A percentile compares a stretch with the other conserved stretches of the same genome.
Conservation (phyloP, 2,329 filamentous ascomycete species). For the Teratosphaeria viscida region DNA sequence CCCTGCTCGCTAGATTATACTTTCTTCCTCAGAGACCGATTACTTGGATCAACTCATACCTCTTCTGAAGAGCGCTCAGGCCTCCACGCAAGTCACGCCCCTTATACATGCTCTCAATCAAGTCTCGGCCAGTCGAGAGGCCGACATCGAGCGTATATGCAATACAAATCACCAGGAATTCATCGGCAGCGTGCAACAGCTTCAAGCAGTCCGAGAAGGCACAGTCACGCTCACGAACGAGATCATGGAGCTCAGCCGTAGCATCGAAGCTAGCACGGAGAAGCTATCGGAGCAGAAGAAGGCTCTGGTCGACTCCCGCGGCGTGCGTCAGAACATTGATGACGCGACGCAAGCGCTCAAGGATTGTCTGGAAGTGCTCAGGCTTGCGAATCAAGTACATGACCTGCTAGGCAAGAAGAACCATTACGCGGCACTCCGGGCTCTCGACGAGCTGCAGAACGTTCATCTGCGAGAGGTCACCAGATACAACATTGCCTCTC, state of each 20-base stretch:
- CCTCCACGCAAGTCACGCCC: constrained; percentile 53
- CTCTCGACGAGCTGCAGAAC: constrained; percentile 89
- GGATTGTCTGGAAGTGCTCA: constrained; percentile 83
- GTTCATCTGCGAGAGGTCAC: constrained; percentile 91
- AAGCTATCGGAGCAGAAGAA: constrained; percentile 91
- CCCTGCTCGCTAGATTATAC: constrained; percentile 58
- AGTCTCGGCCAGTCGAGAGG: constrained; percentile 77
- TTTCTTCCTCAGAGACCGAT: constrained; percentile 81
- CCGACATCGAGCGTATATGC: constrained; percentile 88
- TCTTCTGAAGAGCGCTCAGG: constrained; percentile 77
- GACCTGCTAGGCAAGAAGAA: constrained; percentile 86
- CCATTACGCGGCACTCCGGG: constrained; percentile 88
- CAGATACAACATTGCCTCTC: constrained; percentile 85
- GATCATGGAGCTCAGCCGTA: constrained; percentile 85
- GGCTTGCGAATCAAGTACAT: constrained; percentile 87
- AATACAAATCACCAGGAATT: constrained; percentile 96
- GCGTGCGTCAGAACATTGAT: constrained; percentile 88
- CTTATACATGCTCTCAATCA: constrained; percentile 69
- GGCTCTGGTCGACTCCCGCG: constrained; percentile 80
- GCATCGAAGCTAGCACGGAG: constrained; percentile 89
- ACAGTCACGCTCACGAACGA: constrained; percentile 82
- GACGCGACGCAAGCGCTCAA: constrained; percentile 81
- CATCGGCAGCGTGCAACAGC: constrained; percentile 80
- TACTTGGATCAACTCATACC: constrained; percentile 95
- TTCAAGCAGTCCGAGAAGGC: constrained; percentile 84